phyloP scores from a whole-genome alignment of 2,329 filamentous ascomycete species.

The Aspergillus pseudonomiae region DNA sequence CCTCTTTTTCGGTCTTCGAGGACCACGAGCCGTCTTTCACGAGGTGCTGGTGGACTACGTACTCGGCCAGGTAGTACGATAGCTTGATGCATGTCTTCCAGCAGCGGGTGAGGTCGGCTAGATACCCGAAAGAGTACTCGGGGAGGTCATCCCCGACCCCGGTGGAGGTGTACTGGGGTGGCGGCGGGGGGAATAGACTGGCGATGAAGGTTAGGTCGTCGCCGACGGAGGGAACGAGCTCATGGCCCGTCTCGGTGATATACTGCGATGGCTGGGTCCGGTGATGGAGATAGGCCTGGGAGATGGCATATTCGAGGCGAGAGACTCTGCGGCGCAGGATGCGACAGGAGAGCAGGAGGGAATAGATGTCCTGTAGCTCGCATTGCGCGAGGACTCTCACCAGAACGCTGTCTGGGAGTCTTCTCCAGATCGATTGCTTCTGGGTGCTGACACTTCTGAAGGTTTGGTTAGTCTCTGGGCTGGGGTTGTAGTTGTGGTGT shows the following conservation, averaged over 20 bases:
- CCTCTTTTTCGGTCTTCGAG: slow-evolving; percentile 30
- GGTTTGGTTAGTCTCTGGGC: neutral
- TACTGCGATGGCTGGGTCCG: slow-evolving; percentile 12
- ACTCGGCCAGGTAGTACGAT: slow-evolving; percentile 29
- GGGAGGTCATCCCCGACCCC: slow-evolving; percentile 21
- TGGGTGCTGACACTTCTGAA: neutral
- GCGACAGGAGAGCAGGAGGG: slow-evolving; percentile 26
- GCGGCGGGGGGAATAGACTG: slow-evolving; percentile 30
- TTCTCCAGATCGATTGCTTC: slow-evolving; percentile 25
- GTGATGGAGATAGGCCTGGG: slow-evolving; percentile 25
- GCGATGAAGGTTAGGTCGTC: slow-evolving; percentile 31
- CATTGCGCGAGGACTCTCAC: slow-evolving; percentile 24
- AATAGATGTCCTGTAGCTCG: slow-evolving; percentile 23
- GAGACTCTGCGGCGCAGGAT: slow-evolving; percentile 22
- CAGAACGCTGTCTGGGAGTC: slow-evolving; percentile 23
- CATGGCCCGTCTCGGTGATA: neutral
- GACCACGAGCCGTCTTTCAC: slow-evolving; percentile 24
- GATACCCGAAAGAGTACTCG: slow-evolving; percentile 31
- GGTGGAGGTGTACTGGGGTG: slow-evolving; percentile 26
- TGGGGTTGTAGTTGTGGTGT: neutral
- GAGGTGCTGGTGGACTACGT: slow-evolving; percentile 27
- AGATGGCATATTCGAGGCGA: slow-evolving; percentile 25
- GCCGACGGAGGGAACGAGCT: slow-evolving; percentile 20
- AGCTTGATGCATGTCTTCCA: slow-evolving; percentile 31
- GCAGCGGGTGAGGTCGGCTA: slow-evolving; percentile 28